These are phyloP conservation scores for Parascedosporium putredinis DNA, from an alignment of 2,329 filamentous ascomycete species.

Conservation along the genomic window DNA sequence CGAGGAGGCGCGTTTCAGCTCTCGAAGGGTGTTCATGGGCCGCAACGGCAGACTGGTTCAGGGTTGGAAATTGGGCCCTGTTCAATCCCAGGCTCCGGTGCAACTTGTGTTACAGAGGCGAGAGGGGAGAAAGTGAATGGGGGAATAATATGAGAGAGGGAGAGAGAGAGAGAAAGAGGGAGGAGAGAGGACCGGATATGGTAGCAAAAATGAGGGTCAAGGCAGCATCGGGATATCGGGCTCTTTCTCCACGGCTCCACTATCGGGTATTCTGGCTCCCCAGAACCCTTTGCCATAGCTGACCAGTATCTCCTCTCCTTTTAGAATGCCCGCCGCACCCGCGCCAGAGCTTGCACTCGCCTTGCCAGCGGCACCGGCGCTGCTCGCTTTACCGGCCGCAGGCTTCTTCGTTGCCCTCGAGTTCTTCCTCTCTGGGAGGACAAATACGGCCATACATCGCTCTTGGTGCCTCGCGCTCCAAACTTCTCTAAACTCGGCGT, in stretches of 20 bases:
- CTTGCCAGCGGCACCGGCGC: background rate
- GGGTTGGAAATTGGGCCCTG: background rate
- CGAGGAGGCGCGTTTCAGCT: background rate
- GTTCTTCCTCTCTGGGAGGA: conserved; percentile 31
- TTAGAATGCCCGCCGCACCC: conserved; percentile 32
- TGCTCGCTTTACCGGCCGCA: conserved; percentile 9
- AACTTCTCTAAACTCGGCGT: conserved; percentile 48
- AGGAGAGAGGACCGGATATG: background rate
- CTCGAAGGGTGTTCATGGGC: background rate
- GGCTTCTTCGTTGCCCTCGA: conserved; percentile 16
- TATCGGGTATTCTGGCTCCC: conserved; percentile 16
- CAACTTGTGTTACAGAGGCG: background rate
- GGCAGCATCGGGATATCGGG: conserved; percentile 3
- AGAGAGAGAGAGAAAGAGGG: background rate
- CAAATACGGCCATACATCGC: conserved; percentile 48
- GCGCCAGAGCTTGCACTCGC: conserved; percentile 10
- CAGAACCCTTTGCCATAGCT: conserved; percentile 62
- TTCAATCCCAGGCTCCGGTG: background rate
- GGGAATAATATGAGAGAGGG: background rate
- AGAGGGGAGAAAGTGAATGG: background rate
- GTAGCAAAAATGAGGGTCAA: conserved; percentile 2
- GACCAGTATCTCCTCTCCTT: conserved; percentile 54
- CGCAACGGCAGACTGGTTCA: background rate
- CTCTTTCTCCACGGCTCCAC: conserved; percentile 18
- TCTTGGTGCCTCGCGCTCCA: conserved; percentile 44